Evolutionary conservation across 78 protist species (phyloP).

Genomic region (Dictyostelium firmibasis): DNA sequence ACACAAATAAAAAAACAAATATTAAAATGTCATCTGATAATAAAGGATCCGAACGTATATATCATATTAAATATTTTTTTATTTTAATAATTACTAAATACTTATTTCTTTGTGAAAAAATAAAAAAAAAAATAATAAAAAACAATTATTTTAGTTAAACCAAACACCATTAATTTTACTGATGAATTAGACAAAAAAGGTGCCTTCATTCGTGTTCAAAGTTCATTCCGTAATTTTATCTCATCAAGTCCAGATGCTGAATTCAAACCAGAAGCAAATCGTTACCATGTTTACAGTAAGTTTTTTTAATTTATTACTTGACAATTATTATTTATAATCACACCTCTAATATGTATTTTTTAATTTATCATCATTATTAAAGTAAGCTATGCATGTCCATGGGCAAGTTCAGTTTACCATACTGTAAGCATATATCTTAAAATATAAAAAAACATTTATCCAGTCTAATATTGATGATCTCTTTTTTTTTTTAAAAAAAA

Average conservation of each 20-base stretch:
- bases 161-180: background rate
- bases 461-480: too few relatives aligned
- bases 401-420: background rate
- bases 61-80: too few relatives aligned
- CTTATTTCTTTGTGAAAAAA: too few relatives aligned
- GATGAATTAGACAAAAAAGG: constrained; percentile 32
- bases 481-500: too few relatives aligned
- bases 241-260: background rate
- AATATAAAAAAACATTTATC: too few relatives aligned
- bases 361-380: background rate
- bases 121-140: too few relatives aligned
- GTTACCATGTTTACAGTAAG: constrained; percentile 16
- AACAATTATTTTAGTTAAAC: background rate
- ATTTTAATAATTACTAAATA: too few relatives aligned
- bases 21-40: background rate
- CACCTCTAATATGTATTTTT: background rate
- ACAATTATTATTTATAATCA: background rate
- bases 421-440: background rate
- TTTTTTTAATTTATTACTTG: background rate
- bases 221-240: background rate
- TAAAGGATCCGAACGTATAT: background rate
- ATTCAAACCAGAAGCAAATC: constrained; percentile 28
- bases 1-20: too few relatives aligned
- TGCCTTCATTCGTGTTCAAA: background rate
- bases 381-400: background rate